Conservation (phyloP, 805 yeast genomes). For the Wickerhamiella vanderwaltii region DNA sequence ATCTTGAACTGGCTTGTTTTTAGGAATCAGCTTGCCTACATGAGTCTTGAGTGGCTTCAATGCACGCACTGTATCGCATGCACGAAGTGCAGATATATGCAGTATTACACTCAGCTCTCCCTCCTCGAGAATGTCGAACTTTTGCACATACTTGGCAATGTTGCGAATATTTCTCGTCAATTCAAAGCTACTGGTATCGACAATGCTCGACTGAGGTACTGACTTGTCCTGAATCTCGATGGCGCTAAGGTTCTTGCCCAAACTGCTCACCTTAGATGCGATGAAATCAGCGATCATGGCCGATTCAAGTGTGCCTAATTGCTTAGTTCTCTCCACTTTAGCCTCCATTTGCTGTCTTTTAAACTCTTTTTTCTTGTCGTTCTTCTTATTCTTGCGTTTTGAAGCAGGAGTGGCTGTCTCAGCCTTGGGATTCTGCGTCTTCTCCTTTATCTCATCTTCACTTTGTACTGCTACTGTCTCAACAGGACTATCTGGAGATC, state of each 20-base stretch:
- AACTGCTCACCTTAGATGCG: slow-evolving; percentile 41
- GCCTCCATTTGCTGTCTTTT: slow-evolving; percentile 14
- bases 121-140: slow-evolving; percentile 27
- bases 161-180: slow-evolving; percentile 43
- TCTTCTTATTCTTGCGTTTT: slow-evolving; percentile 15
- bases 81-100: slow-evolving; percentile 71
- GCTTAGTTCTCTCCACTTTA: slow-evolving; percentile 38
- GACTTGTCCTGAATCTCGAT: slow-evolving; percentile 61
- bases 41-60: slow-evolving; percentile 29
- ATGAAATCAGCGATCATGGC: slow-evolving; percentile 57
- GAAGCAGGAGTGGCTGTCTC: slow-evolving; percentile 1
- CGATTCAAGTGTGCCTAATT: slow-evolving; percentile 42
- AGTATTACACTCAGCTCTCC: slow-evolving; percentile 40
- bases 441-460: no score
- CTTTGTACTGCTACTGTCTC: no score
- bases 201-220: slow-evolving; percentile 43
- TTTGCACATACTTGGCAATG: slow-evolving; percentile 41
- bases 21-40: slow-evolving; percentile 52
- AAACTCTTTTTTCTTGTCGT: slow-evolving; percentile 17
- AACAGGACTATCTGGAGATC: no score
- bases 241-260: slow-evolving; percentile 52
- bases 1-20: slow-evolving; percentile 61
- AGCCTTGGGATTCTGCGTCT: slow-evolving; percentile 17
- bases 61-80: slow-evolving; percentile 72
- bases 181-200: slow-evolving; percentile 49